Evolutionary conservation across 2,329 filamentous ascomycete genomes (phyloP).

Genomic region (Coniochaeta sp.): DNA sequence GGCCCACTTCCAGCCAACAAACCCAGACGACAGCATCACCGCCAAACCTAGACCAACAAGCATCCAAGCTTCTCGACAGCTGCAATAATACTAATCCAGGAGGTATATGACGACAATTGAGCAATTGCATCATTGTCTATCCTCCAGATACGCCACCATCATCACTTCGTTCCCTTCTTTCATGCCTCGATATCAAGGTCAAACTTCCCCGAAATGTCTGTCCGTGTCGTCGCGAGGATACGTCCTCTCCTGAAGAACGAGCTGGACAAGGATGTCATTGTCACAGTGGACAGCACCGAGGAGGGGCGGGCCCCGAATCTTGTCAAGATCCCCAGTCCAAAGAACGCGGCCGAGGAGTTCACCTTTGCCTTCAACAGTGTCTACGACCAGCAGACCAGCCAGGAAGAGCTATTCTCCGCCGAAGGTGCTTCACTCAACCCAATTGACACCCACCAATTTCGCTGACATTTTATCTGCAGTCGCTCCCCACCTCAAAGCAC

Average conservation of each 20-base stretch:
- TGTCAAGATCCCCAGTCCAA: conserved; percentile 87
- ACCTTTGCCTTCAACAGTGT: conserved; percentile 93
- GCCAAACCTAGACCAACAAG: background rate
- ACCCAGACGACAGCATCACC: background rate
- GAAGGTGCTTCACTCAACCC: conserved; percentile 45
- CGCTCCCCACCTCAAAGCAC: conserved; percentile 78
- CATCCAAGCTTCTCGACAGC: conserved; percentile 1
- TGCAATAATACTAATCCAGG: background rate
- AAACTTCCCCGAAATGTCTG: conserved; percentile 40
- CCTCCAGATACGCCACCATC: conserved; percentile 2
- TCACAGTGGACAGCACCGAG: conserved; percentile 57
- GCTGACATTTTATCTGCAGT: conserved; percentile 45
- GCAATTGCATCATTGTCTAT: background rate
- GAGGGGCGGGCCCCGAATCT: conserved; percentile 56
- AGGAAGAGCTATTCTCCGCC: conserved; percentile 80
- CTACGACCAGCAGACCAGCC: conserved; percentile 71
- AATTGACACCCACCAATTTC: background rate
- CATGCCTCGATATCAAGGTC: background rate
- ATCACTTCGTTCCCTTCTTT: conserved; percentile 2
- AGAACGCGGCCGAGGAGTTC: conserved; percentile 85
- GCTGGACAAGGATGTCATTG: conserved; percentile 79
- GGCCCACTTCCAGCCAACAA: background rate
- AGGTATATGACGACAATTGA: conserved; percentile 1
- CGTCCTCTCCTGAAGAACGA: conserved; percentile 79
- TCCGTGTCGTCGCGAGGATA: conserved; percentile 85